Evolutionary conservation across 1,284 basidiomycete genomes (phyloP), one percentile per base, ranked within the genome.

Genomic region (Leccinum cinnamomeum): DNA sequence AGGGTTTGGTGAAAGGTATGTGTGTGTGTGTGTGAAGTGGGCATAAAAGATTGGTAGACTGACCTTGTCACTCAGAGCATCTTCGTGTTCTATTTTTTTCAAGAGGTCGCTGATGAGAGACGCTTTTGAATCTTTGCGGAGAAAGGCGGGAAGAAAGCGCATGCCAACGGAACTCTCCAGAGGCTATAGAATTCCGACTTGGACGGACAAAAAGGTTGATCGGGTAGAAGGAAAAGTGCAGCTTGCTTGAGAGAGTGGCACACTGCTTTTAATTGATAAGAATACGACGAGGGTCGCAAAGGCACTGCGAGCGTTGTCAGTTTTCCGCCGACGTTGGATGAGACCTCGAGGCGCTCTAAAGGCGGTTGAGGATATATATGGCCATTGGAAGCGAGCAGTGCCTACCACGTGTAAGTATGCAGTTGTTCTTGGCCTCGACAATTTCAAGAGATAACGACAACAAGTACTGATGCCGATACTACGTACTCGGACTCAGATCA

Each of bases 61-160:
- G 48, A 70, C 69, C 63, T 68, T 72, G 53, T 73, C 71, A 53
- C 53, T 70, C 28, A 20, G 60, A 11, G 54, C 58, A 54, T 70
- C 69, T 41, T 70, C 71, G 6, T 60, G 61, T 0, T 64, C 53
- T 16, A 70, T 69, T 54, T 61, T 67, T 46, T 69, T 70, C 57
- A 73, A 57, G 53, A 70, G 70, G 61, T 72, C 62, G 53, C 62
- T 63, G 62, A 69, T 18, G 58, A 70, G 62, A 14, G 59, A 69
- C 3, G 69, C 56, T 62, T 70, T 73, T 8, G 70, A 67, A 57
- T 69, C 69, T 59, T 72, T 73, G 12, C 72, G 69, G 41, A 72
- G 64, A 46, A 70, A 73, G 7, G 70, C 62, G 3, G 71, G 70
- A 14, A 70, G 64, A 60, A 70, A 62, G 69, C 64, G 71, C 69